phyloP scores from a whole-genome alignment of 331 rosid species.

The Saraca asoca region DNA sequence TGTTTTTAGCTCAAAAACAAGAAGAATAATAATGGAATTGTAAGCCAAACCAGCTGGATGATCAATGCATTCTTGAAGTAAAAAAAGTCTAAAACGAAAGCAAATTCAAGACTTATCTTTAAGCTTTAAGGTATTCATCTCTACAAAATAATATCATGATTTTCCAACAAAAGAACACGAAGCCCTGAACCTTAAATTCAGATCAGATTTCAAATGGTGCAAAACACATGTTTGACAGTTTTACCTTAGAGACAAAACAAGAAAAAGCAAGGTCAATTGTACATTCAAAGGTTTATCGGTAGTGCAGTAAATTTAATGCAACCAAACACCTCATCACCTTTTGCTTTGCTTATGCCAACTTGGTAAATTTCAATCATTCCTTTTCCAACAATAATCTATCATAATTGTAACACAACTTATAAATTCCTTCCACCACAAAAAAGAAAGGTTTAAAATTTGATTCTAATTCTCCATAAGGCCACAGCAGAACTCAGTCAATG shows the following conservation, averaged over 20 bases:
- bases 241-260: conserved; percentile 18
- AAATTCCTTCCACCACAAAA: conserved; percentile 17
- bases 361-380: conserved; percentile 14
- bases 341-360: conserved; percentile 3
- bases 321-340: conserved; percentile 5
- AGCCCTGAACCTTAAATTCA: background rate
- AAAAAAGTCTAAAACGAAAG: conserved; percentile 9
- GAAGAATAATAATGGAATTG: conserved; percentile 25
- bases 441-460: background rate
- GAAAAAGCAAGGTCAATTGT: conserved; percentile 19
- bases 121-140: background rate
- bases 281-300: conserved; percentile 11
- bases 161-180: background rate
- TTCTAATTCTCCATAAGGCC: conserved; percentile 10
- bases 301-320: conserved; percentile 13
- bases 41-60: conserved; percentile 15
- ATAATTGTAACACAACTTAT: conserved; percentile 11
- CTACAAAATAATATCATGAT: background rate
- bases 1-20: conserved; percentile 37
- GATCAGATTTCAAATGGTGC: conserved; percentile 22
- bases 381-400: conserved; percentile 26
- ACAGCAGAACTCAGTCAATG: conserved; percentile 9
- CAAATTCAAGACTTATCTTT: conserved; percentile 19
- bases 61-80: conserved; percentile 10
- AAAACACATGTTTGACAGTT: background rate